Evolutionary conservation across 1,284 basidiomycete species (phyloP), one percentile per base, ranked within the genome.

Genomic region (Cryptococcus hybrid): DNA sequence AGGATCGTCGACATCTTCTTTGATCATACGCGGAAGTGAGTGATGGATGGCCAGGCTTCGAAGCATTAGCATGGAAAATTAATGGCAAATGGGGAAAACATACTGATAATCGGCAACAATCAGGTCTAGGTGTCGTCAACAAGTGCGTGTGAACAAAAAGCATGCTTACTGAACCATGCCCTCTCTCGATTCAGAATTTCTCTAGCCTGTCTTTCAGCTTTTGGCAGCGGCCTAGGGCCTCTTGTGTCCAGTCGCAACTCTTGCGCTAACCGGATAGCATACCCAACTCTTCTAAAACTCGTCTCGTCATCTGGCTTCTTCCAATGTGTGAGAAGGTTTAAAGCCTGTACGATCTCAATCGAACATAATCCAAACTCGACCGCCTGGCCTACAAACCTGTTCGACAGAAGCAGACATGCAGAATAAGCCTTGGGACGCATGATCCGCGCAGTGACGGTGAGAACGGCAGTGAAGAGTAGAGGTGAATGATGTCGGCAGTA

Each of bases 311-410:
- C 66, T 4, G 75, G 66, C 46, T 74, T 70, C 59, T 78, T 80
- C 80, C 80, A 81, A 38, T 78, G 77, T 24, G 74, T 70, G 11
- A 79, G 62, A 7, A 80, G 52, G 15, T 70, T 63, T 9, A 80
- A 56, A 2, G 74, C 68, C 60, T 80, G 79, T 3, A 79, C 60
- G n/a, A 79, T 63, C 7, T 79, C 77, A 15, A 80, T 67, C 6
- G 66, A 62, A 46, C 69, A 73, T 18, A 74, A 56, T 37, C 76
- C 76, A 35, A 73, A 69, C 34, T 70, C 76, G 49, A 78, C 71
- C 1, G 77, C 75, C 6, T 76, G 70, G 5, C 74, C 76, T 40
- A 81, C 65, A 35, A 75, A 66, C 51, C 69, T 66, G 61, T 78
- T 72, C 15, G 71, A 64, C 45, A 69, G 61, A 30, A 67, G 45